Evolutionary conservation across 2,329 filamentous ascomycete species (phyloP).

Genomic region (Fusarium verrucosum): DNA sequence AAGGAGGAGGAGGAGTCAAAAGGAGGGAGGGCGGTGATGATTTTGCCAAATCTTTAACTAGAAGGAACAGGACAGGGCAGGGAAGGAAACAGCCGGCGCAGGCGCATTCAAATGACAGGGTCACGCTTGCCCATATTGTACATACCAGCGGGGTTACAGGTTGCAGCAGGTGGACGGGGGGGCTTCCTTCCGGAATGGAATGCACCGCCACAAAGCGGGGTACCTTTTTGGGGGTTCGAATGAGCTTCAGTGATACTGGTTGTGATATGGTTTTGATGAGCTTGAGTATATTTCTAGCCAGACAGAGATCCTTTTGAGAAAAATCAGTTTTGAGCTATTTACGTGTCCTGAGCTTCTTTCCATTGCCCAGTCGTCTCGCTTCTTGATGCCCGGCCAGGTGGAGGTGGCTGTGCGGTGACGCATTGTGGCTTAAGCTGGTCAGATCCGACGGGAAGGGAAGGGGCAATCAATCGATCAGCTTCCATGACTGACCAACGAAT

Average conservation of each 20-base stretch:
- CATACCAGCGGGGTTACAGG: constrained; percentile 39
- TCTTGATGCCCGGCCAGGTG: constrained; percentile 15
- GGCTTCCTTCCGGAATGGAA: constrained; percentile 3
- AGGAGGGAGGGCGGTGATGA: constrained; percentile 30
- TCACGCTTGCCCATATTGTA: constrained; percentile 35
- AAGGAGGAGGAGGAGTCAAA: constrained; percentile 21
- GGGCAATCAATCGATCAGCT: constrained; percentile 40
- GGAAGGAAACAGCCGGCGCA: constrained; percentile 26
- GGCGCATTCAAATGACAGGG: constrained; percentile 34
- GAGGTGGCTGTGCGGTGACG: constrained; percentile 42
- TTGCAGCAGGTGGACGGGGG: constrained; percentile 20
- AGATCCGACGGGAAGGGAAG: not conserved
- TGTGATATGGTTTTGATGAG: not conserved
- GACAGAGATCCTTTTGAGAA: not conserved
- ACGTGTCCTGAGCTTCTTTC: not conserved
- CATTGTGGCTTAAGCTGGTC: constrained; percentile 42
- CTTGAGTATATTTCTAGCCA: not conserved
- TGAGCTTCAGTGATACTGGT: not conserved
- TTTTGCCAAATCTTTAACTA: constrained; percentile 33
- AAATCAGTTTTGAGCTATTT: not conserved
- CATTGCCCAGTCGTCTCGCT: not conserved
- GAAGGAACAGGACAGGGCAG: constrained; percentile 12
- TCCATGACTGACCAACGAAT: constrained; percentile 44
- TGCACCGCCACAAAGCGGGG: constrained; percentile 45
- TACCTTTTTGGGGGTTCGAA: constrained; percentile 1